phyloP scores from a whole-genome alignment of 2,329 filamentous ascomycete genomes.

The Fusarium oxysporum region DNA sequence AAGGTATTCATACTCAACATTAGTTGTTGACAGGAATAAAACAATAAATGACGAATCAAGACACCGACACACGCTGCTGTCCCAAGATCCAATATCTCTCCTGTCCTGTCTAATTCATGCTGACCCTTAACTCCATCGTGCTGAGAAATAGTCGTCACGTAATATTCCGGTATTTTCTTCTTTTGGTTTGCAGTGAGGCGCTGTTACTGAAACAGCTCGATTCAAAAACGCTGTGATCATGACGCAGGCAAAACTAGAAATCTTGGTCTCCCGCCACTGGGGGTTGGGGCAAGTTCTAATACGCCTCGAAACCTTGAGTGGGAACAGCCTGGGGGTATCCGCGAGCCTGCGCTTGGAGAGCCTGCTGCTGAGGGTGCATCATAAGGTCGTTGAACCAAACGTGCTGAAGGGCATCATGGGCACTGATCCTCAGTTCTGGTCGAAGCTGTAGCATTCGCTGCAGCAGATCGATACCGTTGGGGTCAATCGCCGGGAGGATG shows the following conservation, averaged over 20 bases:
- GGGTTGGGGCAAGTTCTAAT: slow-evolving; percentile 41
- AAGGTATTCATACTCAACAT: slow-evolving; percentile 16
- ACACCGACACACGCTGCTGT: slow-evolving; percentile 11
- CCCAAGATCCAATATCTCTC: slow-evolving; percentile 35
- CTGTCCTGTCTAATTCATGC: slow-evolving; percentile 40
- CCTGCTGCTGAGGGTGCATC: slow-evolving; percentile 62
- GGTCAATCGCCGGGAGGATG: slow-evolving; percentile 92
- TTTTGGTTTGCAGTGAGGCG: slow-evolving; percentile 3
- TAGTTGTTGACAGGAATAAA: slow-evolving; percentile 20
- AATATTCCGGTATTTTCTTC: slow-evolving; percentile 21
- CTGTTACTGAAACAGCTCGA: slow-evolving; percentile 10
- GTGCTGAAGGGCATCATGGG: slow-evolving; percentile 86
- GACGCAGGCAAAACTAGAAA: slow-evolving; percentile 9
- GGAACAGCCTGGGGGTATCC: slow-evolving; percentile 55
- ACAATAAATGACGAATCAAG: slow-evolving; percentile 14
- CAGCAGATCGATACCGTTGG: slow-evolving; percentile 85
- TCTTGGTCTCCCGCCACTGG: background rate
- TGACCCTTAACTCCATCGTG: slow-evolving; percentile 41
- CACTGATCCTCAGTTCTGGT: slow-evolving; percentile 91
- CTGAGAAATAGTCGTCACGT: slow-evolving; percentile 23
- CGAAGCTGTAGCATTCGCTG: slow-evolving; percentile 92
- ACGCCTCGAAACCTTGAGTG: slow-evolving; percentile 53
- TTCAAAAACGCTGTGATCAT: slow-evolving; percentile 7
- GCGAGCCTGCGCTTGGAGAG: slow-evolving; percentile 57
- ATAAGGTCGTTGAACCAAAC: slow-evolving; percentile 89